Evolutionary conservation across 441 rosid genomes (phyloP), one percentile per base, ranked within the genome.

Genomic region (Gossypium trilobum): DNA sequence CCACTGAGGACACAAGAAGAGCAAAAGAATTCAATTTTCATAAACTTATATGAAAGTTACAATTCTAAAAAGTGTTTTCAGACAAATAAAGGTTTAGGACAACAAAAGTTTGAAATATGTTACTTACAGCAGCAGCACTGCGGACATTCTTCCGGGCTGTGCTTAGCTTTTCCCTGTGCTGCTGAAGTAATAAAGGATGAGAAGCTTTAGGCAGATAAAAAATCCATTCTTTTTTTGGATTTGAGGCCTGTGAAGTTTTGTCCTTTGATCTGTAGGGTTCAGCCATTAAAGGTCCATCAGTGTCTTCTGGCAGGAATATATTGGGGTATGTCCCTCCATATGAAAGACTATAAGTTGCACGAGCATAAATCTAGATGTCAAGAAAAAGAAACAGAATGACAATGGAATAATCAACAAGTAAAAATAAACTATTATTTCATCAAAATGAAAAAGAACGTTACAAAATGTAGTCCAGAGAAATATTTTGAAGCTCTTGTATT

Each of bases 151-250:
- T 87, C 75, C 17, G 75, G 54, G 79, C 86, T 78, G 80, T 80
- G 83, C 75, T 82, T 80, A 85, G 74, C 76, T 84, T 81, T 87
- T 85, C 80, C 77, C 85, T 85, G 73, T 94, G 91, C 80, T 88
- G 93, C 85, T 89, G 87, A 77, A 94, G 90, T 73, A 94, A 77
- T 66, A 94, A 77, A 77, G 99, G 97, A 84, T 92, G 97, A 79
- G 86, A 82, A 79, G 95, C 90, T 79, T 87, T 86, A 63, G 91
- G 94, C 77, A 94, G 85, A 87, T 85, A 89, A 76, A 94, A 56
- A 55, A 78, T 77, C 99, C 96, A 92, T 68, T 89, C 93, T 50
- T 68, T 68, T 78, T 78, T 79, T 57, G 79, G 48, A 52, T 71
- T 39, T 5, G 86, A 74, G 27, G 77, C 82, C 68, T 77, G 73